Percentiles rank a stretch among this genome's conserved stretches.
Evolutionary conservation across 1,284 basidiomycete genomes (phyloP).

Genomic region (Pyrrhoderma noxium): DNA sequence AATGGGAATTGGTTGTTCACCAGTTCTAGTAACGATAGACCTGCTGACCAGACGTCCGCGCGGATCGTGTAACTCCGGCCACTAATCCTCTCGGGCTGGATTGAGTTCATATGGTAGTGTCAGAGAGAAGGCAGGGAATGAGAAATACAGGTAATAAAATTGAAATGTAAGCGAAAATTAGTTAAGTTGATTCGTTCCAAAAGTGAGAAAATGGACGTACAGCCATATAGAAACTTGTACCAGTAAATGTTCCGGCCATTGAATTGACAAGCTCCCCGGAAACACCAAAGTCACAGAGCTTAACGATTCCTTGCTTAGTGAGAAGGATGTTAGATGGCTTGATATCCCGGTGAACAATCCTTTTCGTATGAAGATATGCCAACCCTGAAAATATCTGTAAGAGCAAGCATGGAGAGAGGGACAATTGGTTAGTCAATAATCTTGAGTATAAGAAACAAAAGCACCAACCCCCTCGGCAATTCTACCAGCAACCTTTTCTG

Average conservation of each 20-base stretch:
- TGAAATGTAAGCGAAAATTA: no score
- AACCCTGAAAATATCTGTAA: slow-evolving; percentile 81
- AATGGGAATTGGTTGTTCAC: slow-evolving; percentile 95
- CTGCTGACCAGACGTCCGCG: slow-evolving; percentile 98
- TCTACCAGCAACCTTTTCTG: slow-evolving; percentile 88
- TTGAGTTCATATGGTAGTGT: background rate
- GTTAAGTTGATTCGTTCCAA: no score
- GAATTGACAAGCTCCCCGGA: slow-evolving; percentile 92
- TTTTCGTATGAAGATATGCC: slow-evolving; percentile 83
- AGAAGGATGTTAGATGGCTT: slow-evolving; percentile 95
- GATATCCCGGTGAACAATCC: slow-evolving; percentile 96
- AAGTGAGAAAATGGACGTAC: slow-evolving; percentile 44
- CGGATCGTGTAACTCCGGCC: slow-evolving; percentile 88
- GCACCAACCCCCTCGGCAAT: slow-evolving; percentile 79
- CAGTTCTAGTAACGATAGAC: slow-evolving; percentile 88
- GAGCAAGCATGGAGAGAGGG: no score
- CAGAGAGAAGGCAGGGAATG: no score
- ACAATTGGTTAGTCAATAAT: slow-evolving; percentile 16
- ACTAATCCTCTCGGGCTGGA: slow-evolving; percentile 86
- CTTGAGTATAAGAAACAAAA: slow-evolving; percentile 13
- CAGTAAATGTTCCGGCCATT: slow-evolving; percentile 91
- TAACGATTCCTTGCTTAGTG: slow-evolving; percentile 80
- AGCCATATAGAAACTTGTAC: slow-evolving; percentile 97
- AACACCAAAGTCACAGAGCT: slow-evolving; percentile 94
- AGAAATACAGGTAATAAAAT: no score